Conservation (phyloP, 331 rosid species). For the Malus hybrid region DNA sequence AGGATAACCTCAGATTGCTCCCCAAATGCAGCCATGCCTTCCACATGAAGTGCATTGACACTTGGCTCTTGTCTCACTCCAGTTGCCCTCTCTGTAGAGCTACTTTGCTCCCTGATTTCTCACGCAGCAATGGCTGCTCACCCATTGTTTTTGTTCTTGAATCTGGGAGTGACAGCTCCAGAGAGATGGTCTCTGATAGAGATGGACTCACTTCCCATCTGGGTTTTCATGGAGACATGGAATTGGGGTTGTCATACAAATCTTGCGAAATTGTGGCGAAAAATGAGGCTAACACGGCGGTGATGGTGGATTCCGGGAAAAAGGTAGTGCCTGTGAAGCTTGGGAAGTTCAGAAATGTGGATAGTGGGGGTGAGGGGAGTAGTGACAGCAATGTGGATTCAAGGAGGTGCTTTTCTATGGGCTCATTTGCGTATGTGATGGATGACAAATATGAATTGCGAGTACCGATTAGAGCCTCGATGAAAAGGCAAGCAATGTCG, state of each 20-base stretch:
- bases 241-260: slow-evolving; percentile 31
- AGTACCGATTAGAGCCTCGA: slow-evolving; percentile 67
- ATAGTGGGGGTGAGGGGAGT: slow-evolving; percentile 39
- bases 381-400: slow-evolving; percentile 49
- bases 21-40: slow-evolving; percentile 96
- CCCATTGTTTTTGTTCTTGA: slow-evolving; percentile 81
- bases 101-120: slow-evolving; percentile 54
- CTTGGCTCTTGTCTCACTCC: slow-evolving; percentile 94
- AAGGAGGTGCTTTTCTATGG: slow-evolving; percentile 94
- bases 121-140: slow-evolving; percentile 23
- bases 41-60: slow-evolving; percentile 88
- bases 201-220: slow-evolving; percentile 36
- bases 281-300: slow-evolving; percentile 15
- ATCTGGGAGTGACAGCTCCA: slow-evolving; percentile 76
- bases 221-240: slow-evolving; percentile 31
- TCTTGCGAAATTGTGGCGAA: slow-evolving; percentile 28
- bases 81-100: slow-evolving; percentile 94
- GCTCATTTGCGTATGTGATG: slow-evolving; percentile 84
- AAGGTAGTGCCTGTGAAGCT: slow-evolving; percentile 72
- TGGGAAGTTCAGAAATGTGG: slow-evolving; percentile 78
- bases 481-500: slow-evolving; percentile 69
- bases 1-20: slow-evolving; percentile 71
- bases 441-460: slow-evolving; percentile 62
- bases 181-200: slow-evolving; percentile 53
- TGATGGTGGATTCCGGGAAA: slow-evolving; percentile 24